Conservation (phyloP, 768 basidiomycete genomes). For the Amanita thiersii region DNA sequence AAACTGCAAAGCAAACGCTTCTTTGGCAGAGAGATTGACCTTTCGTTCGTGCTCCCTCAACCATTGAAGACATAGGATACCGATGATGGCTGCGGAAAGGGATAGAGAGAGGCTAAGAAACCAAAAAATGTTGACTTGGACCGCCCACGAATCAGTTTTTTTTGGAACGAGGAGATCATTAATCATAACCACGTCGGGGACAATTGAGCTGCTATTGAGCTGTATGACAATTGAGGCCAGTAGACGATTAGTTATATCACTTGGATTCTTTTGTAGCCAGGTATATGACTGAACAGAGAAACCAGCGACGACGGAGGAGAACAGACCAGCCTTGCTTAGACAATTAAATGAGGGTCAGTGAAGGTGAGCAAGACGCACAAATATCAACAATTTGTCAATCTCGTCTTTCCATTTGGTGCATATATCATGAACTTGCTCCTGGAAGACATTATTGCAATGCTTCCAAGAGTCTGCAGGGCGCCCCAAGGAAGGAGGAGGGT, state of each 20-base stretch:
- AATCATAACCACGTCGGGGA: too few relatives aligned
- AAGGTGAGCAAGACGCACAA: constrained; percentile 11
- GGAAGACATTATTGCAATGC: not conserved
- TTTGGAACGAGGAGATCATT: too few relatives aligned
- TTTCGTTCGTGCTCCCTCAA: constrained; percentile 9
- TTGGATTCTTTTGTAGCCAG: constrained; percentile 12
- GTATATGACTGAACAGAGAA: constrained; percentile 15
- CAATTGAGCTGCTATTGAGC: not conserved
- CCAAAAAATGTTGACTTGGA: constrained; percentile 9
- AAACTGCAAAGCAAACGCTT: constrained; percentile 5
- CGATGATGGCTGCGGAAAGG: constrained; percentile 6
- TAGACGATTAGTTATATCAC: constrained; percentile 3
- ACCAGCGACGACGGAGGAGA: constrained; percentile 16
- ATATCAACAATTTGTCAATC: constrained; percentile 15
- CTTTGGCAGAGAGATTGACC: not conserved
- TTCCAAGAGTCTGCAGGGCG: too few relatives aligned
- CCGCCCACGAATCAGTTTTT: not conserved
- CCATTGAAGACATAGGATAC: constrained; percentile 10
- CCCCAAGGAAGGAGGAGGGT: too few relatives aligned
- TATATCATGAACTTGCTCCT: constrained; percentile 7
- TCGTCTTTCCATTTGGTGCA: constrained; percentile 12
- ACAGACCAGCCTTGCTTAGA: constrained; percentile 18
- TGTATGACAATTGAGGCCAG: too few relatives aligned
- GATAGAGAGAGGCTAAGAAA: constrained; percentile 6
- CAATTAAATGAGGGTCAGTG: not conserved